phyloP scores from a whole-genome alignment of 345 rosid genomes.

The Acer yangbiense region DNA sequence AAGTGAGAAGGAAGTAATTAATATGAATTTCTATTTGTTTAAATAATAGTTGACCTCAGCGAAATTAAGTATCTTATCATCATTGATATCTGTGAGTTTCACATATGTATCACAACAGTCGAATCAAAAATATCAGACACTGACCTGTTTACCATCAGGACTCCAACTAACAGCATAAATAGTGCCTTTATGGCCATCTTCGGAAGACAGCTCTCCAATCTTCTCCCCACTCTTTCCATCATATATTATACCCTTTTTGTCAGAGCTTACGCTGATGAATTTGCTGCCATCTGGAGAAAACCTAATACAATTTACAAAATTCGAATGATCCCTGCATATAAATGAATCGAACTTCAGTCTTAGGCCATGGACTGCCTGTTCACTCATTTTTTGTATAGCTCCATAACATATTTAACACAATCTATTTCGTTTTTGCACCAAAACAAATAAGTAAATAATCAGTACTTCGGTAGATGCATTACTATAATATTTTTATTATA shows the following conservation, averaged over 20 bases:
- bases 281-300: conserved; percentile 93
- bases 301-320: conserved; percentile 94
- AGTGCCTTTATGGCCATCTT: conserved; percentile 87
- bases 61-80: background rate
- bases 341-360: conserved; percentile 28
- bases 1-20: conserved; percentile 15
- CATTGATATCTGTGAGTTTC: background rate
- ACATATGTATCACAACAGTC: background rate
- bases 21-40: background rate
- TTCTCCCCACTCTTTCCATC: conserved; percentile 86
- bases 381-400: background rate
- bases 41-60: no score
- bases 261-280: conserved; percentile 91
- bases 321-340: conserved; percentile 76
- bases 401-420: background rate
- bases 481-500: background rate
- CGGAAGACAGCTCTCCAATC: conserved; percentile 73
- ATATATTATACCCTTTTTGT: conserved; percentile 85
- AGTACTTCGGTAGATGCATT: background rate
- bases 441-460: no score
- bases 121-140: background rate
- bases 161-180: conserved; percentile 96
- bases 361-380: background rate
- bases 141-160: conserved; percentile 88
- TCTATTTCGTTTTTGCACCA: background rate